A percentile compares a stretch with the other conserved stretches of the same genome.
These are phyloP conservation scores for Lentinus polychrous DNA, from an alignment of 1,284 basidiomycete species.

Conservation along the genomic window DNA sequence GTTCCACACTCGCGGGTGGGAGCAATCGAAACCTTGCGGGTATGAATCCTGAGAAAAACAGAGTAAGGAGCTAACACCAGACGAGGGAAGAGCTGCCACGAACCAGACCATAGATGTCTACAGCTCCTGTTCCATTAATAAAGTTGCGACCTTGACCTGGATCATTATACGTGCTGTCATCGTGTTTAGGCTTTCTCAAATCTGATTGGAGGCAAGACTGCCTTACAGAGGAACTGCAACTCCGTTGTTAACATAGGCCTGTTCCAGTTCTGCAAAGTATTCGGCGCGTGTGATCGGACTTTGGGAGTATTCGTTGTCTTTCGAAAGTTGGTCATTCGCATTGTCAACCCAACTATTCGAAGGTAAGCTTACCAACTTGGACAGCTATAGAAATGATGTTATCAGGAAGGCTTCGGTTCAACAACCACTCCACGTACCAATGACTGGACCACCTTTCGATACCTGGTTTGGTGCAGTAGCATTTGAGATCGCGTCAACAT, in stretches of 20 bases:
- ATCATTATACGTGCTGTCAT: slow-evolving; percentile 57
- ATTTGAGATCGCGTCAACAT: slow-evolving; percentile 57
- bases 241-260: slow-evolving; percentile 43
- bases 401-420: background rate
- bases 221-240: slow-evolving; percentile 56
- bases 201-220: background rate
- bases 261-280: slow-evolving; percentile 62
- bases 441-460: slow-evolving; percentile 62
- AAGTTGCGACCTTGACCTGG: slow-evolving; percentile 53
- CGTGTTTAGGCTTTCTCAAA: background rate
- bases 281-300: slow-evolving; percentile 37
- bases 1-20: slow-evolving; percentile 53
- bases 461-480: slow-evolving; percentile 63
- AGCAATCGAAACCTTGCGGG: slow-evolving; percentile 71
- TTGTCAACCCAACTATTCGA: background rate
- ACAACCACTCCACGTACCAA: slow-evolving; percentile 42
- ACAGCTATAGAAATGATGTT: slow-evolving; percentile 35
- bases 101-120: slow-evolving; percentile 47
- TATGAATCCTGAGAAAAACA: slow-evolving; percentile 60
- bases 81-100: background rate
- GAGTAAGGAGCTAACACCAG: background rate
- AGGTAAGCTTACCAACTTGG: slow-evolving; percentile 49
- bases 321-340: background rate
- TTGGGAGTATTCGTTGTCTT: slow-evolving; percentile 76
- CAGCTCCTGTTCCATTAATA: slow-evolving; percentile 58